These are phyloP conservation scores for Geranium rotundifolium DNA, from an alignment of 345 rosid genomes.

Conservation along the genomic window DNA sequence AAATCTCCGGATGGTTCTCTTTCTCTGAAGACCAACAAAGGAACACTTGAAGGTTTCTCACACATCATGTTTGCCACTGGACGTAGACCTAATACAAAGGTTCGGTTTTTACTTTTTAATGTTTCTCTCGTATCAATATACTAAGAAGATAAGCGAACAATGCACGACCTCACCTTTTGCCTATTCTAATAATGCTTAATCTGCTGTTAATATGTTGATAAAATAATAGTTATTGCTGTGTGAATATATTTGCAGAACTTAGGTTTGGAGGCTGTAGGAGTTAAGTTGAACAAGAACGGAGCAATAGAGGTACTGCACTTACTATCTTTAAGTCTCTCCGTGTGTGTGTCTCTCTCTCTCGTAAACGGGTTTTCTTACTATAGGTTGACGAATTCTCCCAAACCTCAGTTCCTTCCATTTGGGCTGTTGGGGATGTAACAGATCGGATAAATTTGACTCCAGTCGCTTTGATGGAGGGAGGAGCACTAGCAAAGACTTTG, in stretches of 20 bases:
- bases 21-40: slow-evolving; percentile 77
- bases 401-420: slow-evolving; percentile 81
- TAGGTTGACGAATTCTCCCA: slow-evolving; percentile 87
- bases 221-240: slow-evolving; percentile 8
- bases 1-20: slow-evolving; percentile 70
- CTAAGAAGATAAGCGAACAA: no score
- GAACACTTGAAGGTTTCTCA: slow-evolving; percentile 77
- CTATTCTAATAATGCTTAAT: no score
- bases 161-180: no score
- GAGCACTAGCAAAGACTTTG: slow-evolving; percentile 80
- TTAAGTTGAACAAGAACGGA: slow-evolving; percentile 63
- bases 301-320: slow-evolving; percentile 63
- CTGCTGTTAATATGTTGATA: no score
- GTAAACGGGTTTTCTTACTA: slow-evolving; percentile 7
- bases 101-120: slow-evolving; percentile 16
- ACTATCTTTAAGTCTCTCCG: slow-evolving; percentile 2
- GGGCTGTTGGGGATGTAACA: slow-evolving; percentile 98
- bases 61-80: slow-evolving; percentile 98
- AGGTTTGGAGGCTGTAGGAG: slow-evolving; percentile 74
- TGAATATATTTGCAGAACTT: slow-evolving; percentile 49
- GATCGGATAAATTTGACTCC: slow-evolving; percentile 93
- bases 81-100: slow-evolving; percentile 86
- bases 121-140: neutral
- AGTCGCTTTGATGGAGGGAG: slow-evolving; percentile 98
- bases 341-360: slow-evolving; percentile 3